Base-by-base conservation (phyloP, 2,329 filamentous ascomycete genomes). In the Curvularia sp. region DNA sequence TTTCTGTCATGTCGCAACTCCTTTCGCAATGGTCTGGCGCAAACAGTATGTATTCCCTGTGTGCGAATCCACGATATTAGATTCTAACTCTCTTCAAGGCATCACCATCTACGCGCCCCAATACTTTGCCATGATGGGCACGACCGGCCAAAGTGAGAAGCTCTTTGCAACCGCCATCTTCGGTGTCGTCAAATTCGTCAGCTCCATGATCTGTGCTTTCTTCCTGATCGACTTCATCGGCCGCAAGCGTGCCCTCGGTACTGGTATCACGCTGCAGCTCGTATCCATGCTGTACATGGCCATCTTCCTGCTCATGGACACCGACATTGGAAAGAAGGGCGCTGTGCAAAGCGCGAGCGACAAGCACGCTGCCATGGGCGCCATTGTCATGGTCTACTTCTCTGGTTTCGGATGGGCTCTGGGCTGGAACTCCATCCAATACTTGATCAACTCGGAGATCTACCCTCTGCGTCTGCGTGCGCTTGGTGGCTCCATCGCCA, bases 221-320 rank as follows among this genome's bases (percentile, higher is more conserved):
- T 92, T 93, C 83, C 83, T 93, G 8, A 89, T 93, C 63, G 91
- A 93, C 66, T 87, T 89, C 53, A 88, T 93, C 63, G 91, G 91
- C 4, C 88, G 91, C 58, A 93, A 92, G 77, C 76, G 82, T 13
- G 76, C 82, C 0, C 75, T 85, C 6, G 74, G 78, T 42, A 76
- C 77, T n/a, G 83, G 83, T 8, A 83, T 84, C 38, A 73, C 64
- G 39, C 72, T 81, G 7, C 82, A 84, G 57, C 70, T 79, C 1
- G n/a, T 84, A 10, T 72, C 80, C n/a, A 84, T 85, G 80, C 71
- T 84, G 2, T 86, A 85, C 70, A 81, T 84, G 74, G 82, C 82
- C 15, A 79, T 84, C 46, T 85, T 83, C 74, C 75, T 85, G 0
- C 80, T 84, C n/a, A 83, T 89, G 2, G 89, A 89, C 10, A 74